Evolutionary conservation across 768 basidiomycete species (phyloP), one percentile per base, ranked within the genome.

Genomic region (Phanerochaete carnosa): DNA sequence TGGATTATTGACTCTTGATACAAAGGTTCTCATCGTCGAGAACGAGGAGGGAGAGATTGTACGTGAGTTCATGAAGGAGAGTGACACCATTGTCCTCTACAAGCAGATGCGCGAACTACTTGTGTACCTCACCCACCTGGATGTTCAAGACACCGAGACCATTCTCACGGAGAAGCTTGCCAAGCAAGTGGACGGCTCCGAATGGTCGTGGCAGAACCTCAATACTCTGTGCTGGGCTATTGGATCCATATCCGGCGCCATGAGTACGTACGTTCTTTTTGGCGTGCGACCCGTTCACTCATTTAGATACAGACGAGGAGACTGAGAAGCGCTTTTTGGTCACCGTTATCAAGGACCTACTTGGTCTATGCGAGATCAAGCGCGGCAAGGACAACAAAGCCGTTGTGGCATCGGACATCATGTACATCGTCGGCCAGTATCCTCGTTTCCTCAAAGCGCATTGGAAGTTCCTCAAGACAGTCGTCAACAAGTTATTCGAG

Each of bases 151-250:
- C 72, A 98, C 97, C 30, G 97, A 99, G 78, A 92, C 86, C 37
- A 98, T 99, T 75, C 80, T 99, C 69, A 97, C 95, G 39, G 96
- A 98, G 77, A 99, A 99, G 75, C 81, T 98, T 53, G 83, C 92
- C 45, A 97, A 95, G 76, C 97, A 99, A 81, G 95, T 97, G 12
- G 95, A 98, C 68, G 94, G 94, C 16, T 86, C 90, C 12, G 97
- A 99, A 75, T 99, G 97, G 97, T 97, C 95, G 28, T 99, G 97
- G 97, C 92, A 97, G 68, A 98, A 98, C 73, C 80, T 98, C 58
- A 99, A 98, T 76, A 98, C 96, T 3, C 86, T 99, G 12, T 99
- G 97, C 75, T 99, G 97, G 97, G 97, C 97, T 57, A 99, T 98
- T 68, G 97, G 97, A 60, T 98, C 95, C 1, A 98, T 99, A 62